Evolutionary conservation across 768 basidiomycete genomes (phyloP).

Genomic region (Tulasnella sp.): DNA sequence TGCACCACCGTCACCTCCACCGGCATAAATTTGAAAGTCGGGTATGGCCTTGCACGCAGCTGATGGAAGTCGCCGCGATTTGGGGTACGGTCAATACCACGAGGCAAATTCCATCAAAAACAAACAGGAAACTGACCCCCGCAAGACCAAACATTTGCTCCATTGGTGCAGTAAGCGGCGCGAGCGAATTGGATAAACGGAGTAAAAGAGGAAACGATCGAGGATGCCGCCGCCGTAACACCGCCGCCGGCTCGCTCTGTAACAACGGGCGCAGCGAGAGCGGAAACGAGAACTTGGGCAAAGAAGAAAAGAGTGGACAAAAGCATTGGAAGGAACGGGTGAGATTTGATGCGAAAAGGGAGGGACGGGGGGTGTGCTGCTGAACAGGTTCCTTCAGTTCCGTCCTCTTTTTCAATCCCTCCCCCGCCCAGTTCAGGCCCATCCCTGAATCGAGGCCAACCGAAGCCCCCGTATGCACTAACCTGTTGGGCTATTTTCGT

Average conservation of each 20-base stretch:
- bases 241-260: constrained; percentile 10
- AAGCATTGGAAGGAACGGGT: neutral
- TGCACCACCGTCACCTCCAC: constrained; percentile 26
- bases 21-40: constrained; percentile 23
- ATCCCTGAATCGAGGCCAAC: neutral
- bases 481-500: neutral
- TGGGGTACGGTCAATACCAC: neutral
- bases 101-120: too few relatives aligned
- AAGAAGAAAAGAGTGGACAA: neutral
- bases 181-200: constrained; percentile 25
- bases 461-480: neutral
- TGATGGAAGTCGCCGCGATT: neutral
- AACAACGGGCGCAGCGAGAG: constrained; percentile 8
- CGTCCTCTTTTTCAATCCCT: neutral
- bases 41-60: constrained; percentile 23
- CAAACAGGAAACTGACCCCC: constrained; percentile 21
- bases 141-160: constrained; percentile 9
- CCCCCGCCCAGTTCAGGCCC: neutral
- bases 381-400: neutral
- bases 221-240: constrained; percentile 15
- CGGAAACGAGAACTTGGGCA: neutral
- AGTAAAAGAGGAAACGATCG: constrained; percentile 13
- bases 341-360: neutral
- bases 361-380: neutral
- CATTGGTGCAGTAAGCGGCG: constrained; percentile 27